Evolutionary conservation across 1,284 basidiomycete genomes (phyloP), one percentile per base, ranked within the genome.

Genomic region (Fomitopsis palustris): DNA sequence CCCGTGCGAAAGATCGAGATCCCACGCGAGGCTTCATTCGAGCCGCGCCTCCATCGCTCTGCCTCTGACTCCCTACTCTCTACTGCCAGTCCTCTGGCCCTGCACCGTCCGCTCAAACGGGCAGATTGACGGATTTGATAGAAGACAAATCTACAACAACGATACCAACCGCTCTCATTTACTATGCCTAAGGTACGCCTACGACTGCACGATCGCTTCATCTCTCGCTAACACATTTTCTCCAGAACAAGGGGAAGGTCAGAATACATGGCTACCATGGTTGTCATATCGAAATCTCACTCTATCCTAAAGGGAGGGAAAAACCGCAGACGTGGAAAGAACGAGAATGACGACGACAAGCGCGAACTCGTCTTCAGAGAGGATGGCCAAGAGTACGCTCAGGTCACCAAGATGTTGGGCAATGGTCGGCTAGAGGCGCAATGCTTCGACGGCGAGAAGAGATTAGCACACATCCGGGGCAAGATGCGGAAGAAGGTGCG

Each of bases 241-340:
- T 57, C 57, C 68, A 92, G 89, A 92, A 91, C 72, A 92, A 92
- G 75, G 89, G 88, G 83, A 92, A 92, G 84, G 88, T 90, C 57
- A 57, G 75, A 29, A 25, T 56, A 39, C 37, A n/a, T 35, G 31
- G 8, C 19, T 7, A 3, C 12, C 1, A 14, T 49, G 14, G 17
- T 8, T 21, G 8, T 27, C 9, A 19, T 7, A 23, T 3, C 12
- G 23, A 14, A 2, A 9, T 31, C 37, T 27, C 6, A 31, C 37
- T 27, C 9, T 33, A 29, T n/a, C 33, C 51, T 65, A 43, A 67
- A 99, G 94, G 96, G 97, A 75, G 97, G 97, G 65, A 99, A 99
- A 84, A 99, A 99, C 81, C 88, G 97, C 78, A 87, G 96, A 84
- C 87, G 96, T 80, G 96, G 96, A 86, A 99, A 99, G 88, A 98